phyloP scores from a whole-genome alignment of 257 asterid genomes.

The Avicennia marina region DNA sequence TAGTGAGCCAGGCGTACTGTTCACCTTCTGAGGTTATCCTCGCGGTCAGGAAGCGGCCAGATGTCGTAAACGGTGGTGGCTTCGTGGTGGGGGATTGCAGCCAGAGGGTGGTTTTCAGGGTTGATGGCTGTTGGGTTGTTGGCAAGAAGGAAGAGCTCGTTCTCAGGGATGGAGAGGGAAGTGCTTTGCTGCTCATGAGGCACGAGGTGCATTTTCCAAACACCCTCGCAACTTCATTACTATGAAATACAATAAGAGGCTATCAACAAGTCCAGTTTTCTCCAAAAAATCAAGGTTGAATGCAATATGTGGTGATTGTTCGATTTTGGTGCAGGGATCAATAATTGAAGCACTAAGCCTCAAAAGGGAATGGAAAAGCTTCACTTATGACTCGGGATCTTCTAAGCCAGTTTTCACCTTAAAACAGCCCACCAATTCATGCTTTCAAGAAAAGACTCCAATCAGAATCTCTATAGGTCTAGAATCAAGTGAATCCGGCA shows the following conservation, averaged over 20 bases:
- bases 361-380: constrained; percentile 66
- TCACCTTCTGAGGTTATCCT: constrained; percentile 52
- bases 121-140: constrained; percentile 77
- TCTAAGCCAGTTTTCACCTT: constrained; percentile 58
- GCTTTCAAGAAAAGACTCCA: constrained; percentile 35
- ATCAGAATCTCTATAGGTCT: constrained; percentile 44
- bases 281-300: not conserved
- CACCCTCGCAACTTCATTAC: too few species aligned
- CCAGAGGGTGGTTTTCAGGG: constrained; percentile 48
- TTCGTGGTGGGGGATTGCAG: constrained; percentile 48
- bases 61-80: constrained; percentile 82
- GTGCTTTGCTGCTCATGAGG: constrained; percentile 57
- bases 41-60: constrained; percentile 67
- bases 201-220: constrained; percentile 48
- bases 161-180: constrained; percentile 54
- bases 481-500: constrained; percentile 39
- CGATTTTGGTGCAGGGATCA: constrained; percentile 43
- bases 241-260: too few species aligned
- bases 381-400: constrained; percentile 41
- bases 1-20: constrained; percentile 73
- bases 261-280: too few species aligned
- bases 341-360: constrained; percentile 74
- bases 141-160: constrained; percentile 66
- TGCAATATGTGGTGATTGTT: not conserved
- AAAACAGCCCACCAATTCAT: constrained; percentile 57